Evolutionary conservation across 495 filamentous ascomycete species (phyloP).

Genomic region (Coniosporium apollinis): DNA sequence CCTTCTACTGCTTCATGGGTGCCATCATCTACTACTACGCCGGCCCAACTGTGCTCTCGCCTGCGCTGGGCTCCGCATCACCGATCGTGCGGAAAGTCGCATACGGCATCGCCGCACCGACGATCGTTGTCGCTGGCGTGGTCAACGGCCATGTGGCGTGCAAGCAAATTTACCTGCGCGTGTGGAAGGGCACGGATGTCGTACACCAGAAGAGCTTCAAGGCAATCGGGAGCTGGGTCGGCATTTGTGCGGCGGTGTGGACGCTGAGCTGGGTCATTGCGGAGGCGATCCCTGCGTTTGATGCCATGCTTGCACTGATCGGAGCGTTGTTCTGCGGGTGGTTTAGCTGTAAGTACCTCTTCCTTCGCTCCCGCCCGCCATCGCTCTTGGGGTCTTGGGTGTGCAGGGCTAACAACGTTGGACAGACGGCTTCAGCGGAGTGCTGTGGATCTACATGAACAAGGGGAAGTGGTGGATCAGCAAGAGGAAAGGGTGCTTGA

Average conservation of each 20-base stretch:
- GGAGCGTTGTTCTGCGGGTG: slow-evolving; percentile 10
- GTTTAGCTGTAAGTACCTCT: no score
- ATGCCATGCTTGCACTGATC: slow-evolving; percentile 18
- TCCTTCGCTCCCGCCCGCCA: no score
- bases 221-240: slow-evolving; percentile 15
- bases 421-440: neutral
- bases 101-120: slow-evolving; percentile 66
- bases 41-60: slow-evolving; percentile 48
- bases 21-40: slow-evolving; percentile 59
- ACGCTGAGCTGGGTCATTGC: slow-evolving; percentile 17
- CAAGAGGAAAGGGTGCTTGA: neutral
- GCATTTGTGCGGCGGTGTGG: slow-evolving; percentile 13
- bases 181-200: slow-evolving; percentile 10
- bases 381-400: no score
- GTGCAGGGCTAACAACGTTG: no score
- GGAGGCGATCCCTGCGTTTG: slow-evolving; percentile 19
- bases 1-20: slow-evolving; percentile 47
- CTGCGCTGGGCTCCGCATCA: slow-evolving; percentile 50
- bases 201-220: slow-evolving; percentile 11
- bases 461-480: neutral
- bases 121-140: slow-evolving; percentile 51
- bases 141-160: slow-evolving; percentile 50
- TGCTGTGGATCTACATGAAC: neutral
- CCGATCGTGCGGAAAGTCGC: slow-evolving; percentile 48
- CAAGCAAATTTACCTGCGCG: slow-evolving; percentile 17